Evolutionary conservation across 805 yeast genomes (phyloP), one percentile per base, ranked within the genome.

Genomic region (Nakazawaea ishiwadae): DNA sequence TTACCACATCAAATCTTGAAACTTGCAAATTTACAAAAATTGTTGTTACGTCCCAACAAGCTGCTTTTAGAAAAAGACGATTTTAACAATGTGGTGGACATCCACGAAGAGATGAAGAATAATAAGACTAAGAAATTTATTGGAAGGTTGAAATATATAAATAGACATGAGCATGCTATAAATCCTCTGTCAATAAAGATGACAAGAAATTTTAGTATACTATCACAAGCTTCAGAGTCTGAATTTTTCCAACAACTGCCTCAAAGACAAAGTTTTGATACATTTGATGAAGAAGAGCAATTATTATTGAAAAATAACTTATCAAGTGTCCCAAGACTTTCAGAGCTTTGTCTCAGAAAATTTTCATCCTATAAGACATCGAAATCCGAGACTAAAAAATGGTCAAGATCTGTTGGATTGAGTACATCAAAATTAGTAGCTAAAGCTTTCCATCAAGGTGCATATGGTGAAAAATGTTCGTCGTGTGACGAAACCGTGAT

Each of bases 11-110:
- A 75, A 45, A 69, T 79, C 5, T 54, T 79, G n/a, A 59, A 67
- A 4, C 56, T 79, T 11, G 59, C 66, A 1, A 51, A 59, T 3
- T 52, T 79, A 24, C 56, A 60, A 15, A 66, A 68, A 1, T 58
- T 79, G n/a, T 59, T 74, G 11, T 71, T 81, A 0, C 71, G 82
- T 23, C 84, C 84, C 1, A 79, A 79, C 47, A 74, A 75, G 6
- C 62, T 63, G 48, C 46, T 59, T 52, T 48, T 54, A 44, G 42
- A 52, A 36, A 23, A 51, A 26, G 49, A 47, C 2, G 42, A 38
- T n/a, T 36, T 16, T 45, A 39, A 14, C 36, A 49, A 4, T 40
- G 31, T 52, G 38, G 40, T 3, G 12, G 31, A 18, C 11, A 19
- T 49, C 12, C 62, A 56, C 38, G 69, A 66, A 21, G 33, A 17